Conservation (phyloP, 2,329 filamentous ascomycete genomes). For the Eutypa lata region DNA sequence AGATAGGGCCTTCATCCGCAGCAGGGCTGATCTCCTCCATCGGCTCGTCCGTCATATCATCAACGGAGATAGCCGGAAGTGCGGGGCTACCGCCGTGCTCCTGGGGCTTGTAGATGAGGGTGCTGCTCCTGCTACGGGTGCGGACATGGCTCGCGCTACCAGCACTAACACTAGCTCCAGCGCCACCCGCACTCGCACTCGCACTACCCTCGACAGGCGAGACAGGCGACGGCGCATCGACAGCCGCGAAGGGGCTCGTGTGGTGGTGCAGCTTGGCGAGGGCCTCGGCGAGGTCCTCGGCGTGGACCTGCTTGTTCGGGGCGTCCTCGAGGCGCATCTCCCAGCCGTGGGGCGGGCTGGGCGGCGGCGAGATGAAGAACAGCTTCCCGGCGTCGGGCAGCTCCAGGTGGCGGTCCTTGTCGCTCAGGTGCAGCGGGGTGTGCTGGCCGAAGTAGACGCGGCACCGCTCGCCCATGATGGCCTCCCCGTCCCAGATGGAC, state of each 20-base stretch:
- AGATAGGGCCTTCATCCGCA: conserved; percentile 44
- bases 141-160: conserved; percentile 5
- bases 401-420: conserved; percentile 55
- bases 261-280: conserved; percentile 60
- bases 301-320: conserved; percentile 67
- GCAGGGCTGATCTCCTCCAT: conserved; percentile 34
- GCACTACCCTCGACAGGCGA: conserved; percentile 42
- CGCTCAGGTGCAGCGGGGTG: conserved; percentile 49
- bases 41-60: conserved; percentile 62
- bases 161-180: too few relatives aligned
- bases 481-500: conserved; percentile 70
- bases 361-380: conserved; percentile 70
- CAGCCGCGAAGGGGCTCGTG: conserved; percentile 30
- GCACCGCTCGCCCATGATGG: conserved; percentile 66
- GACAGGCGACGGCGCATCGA: conserved; percentile 26
- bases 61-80: conserved; percentile 63
- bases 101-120: conserved; percentile 63
- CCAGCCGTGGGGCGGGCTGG: conserved; percentile 67
- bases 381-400: conserved; percentile 68
- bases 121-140: conserved; percentile 59
- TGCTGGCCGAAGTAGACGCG: conserved; percentile 67
- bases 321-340: conserved; percentile 66
- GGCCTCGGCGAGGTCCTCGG: conserved; percentile 65
- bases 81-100: conserved; percentile 52
- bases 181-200: too few relatives aligned